Conservation (phyloP, 352 stramenopile species). For the Phytophthora vignae region DNA sequence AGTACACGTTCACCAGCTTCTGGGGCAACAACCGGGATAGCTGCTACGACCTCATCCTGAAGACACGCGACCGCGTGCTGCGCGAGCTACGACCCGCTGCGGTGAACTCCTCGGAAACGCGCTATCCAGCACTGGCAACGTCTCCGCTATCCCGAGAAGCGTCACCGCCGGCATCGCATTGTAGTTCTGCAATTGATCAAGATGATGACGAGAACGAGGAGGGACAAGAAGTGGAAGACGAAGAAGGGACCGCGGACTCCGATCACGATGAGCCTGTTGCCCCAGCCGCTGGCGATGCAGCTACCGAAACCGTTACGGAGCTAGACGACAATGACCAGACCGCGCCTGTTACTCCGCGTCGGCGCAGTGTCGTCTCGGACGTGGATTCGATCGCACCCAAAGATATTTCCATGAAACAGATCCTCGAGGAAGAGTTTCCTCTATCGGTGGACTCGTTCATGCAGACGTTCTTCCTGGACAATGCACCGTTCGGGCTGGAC, state of each 20-base stretch:
- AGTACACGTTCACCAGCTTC: constrained; percentile 90
- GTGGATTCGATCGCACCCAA: constrained; percentile 64
- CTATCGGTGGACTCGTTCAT: constrained; percentile 79
- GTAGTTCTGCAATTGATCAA: constrained; percentile 12
- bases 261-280: constrained; percentile 3
- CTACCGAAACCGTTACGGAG: constrained; percentile 5
- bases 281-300: neutral
- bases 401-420: constrained; percentile 79
- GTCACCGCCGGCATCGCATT: constrained; percentile 6
- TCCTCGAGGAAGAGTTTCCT: constrained; percentile 68
- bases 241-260: constrained; percentile 10
- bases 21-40: constrained; percentile 85
- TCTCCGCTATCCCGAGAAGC: constrained; percentile 21
- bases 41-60: constrained; percentile 79
- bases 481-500: constrained; percentile 73
- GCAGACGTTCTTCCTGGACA: constrained; percentile 69
- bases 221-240: constrained; percentile 1
- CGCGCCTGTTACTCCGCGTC: constrained; percentile 21
- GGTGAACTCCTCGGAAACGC: constrained; percentile 20
- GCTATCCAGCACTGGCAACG: constrained; percentile 18
- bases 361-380: constrained; percentile 66
- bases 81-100: constrained; percentile 31
- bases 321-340: constrained; percentile 22
- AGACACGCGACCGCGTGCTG: constrained; percentile 69
- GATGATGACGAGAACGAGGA: constrained; percentile 17